A percentile compares a stretch with the other conserved stretches of the same genome.
These are phyloP conservation scores for Manihot esculenta DNA, from an alignment of 441 rosid species.

Conservation along the genomic window DNA sequence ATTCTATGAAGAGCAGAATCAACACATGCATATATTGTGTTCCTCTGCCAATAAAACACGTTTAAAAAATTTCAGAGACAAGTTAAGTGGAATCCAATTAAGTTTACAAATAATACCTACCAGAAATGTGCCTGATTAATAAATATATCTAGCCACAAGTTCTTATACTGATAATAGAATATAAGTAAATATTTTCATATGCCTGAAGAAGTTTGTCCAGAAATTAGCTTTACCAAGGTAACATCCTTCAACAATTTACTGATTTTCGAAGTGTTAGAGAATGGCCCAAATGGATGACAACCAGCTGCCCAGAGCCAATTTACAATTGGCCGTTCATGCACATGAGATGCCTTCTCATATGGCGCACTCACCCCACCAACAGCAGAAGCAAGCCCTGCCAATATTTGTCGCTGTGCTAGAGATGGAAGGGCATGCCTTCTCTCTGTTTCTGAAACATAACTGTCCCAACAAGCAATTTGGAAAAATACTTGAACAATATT, in stretches of 20 bases:
- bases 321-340: conserved; percentile 83
- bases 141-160: background rate
- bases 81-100: conserved; percentile 1
- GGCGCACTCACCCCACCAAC: conserved; percentile 93
- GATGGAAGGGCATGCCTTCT: conserved; percentile 76
- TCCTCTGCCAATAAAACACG: conserved; percentile 61
- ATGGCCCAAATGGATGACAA: conserved; percentile 97
- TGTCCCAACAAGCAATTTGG: conserved; percentile 26
- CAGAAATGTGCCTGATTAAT: background rate
- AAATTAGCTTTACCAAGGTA: conserved; percentile 60
- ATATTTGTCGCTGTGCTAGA: conserved; percentile 82
- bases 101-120: background rate
- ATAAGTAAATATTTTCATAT: background rate
- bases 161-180: background rate
- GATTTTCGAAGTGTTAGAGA: conserved; percentile 75
- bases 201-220: conserved; percentile 4
- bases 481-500: background rate
- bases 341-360: conserved; percentile 82
- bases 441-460: conserved; percentile 95
- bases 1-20: conserved; percentile 87
- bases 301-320: conserved; percentile 98
- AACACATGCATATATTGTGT: conserved; percentile 83
- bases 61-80: conserved; percentile 14
- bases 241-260: conserved; percentile 93
- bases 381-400: conserved; percentile 93